phyloP scores from a whole-genome alignment of 2,329 filamentous ascomycete species.

The Salinomyces thailandicus region DNA sequence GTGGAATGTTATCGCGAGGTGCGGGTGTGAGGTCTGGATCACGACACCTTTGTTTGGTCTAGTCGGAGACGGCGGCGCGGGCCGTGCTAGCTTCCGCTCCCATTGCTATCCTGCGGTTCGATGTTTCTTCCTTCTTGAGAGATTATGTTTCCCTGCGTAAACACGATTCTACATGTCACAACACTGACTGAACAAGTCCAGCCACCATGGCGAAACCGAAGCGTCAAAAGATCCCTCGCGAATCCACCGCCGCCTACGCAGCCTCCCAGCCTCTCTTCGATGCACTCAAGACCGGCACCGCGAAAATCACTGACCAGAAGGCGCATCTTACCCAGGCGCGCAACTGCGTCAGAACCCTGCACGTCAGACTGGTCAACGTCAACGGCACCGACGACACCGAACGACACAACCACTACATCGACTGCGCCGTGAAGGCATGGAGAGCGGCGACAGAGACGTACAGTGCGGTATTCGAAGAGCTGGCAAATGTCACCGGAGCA shows the following conservation, averaged over 20 bases:
- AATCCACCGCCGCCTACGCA: constrained; percentile 17
- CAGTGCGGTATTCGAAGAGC: constrained; percentile 18
- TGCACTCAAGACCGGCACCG: constrained; percentile 16
- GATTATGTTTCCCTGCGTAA: too few species aligned
- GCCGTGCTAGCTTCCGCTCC: too few species aligned
- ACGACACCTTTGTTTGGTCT: too few species aligned
- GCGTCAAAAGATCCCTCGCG: constrained; percentile 9
- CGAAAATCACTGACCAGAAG: constrained; percentile 13
- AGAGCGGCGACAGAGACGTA: constrained; percentile 17
- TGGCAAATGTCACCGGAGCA: constrained; percentile 17
- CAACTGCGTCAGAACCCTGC: constrained; percentile 20
- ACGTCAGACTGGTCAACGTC: constrained; percentile 17
- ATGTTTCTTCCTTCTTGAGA: too few species aligned
- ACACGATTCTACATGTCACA: too few species aligned
- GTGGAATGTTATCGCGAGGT: too few species aligned
- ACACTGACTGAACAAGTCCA: too few species aligned
- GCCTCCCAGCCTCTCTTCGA: constrained; percentile 23
- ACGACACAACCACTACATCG: constrained; percentile 17
- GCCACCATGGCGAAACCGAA: constrained; percentile 10
- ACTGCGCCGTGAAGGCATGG: constrained; percentile 22
- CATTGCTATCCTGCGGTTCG: too few species aligned
- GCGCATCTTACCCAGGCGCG: constrained; percentile 15
- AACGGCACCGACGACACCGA: constrained; percentile 12
- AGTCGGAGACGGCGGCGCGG: too few species aligned
- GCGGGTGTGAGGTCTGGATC: too few species aligned